A percentile compares a stretch with the other conserved stretches of the same genome.
These are phyloP conservation scores for Peltaster fructicola DNA, from an alignment of 2,329 filamentous ascomycete genomes.

Conservation along the genomic window DNA sequence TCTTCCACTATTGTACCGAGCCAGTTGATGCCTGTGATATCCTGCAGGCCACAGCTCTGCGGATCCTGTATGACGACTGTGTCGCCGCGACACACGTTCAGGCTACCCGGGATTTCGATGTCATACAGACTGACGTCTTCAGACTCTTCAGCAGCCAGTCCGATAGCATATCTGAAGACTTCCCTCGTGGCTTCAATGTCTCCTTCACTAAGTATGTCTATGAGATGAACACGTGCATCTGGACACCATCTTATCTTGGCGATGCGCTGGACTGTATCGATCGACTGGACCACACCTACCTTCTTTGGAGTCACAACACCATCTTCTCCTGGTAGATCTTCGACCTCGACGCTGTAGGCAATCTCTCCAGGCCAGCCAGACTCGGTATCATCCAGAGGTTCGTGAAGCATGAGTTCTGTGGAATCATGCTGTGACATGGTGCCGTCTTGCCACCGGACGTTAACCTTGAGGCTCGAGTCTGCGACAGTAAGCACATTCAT, in stretches of 20 bases:
- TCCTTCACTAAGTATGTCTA: constrained; percentile 29
- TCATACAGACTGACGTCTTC: constrained; percentile 43
- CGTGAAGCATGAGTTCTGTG: constrained; percentile 30
- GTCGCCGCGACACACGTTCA: constrained; percentile 34
- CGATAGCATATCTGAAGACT: constrained; percentile 5
- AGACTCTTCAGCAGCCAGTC: constrained; percentile 8
- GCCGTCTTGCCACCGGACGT: constrained; percentile 42
- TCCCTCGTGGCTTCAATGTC: constrained; percentile 21
- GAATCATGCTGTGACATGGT: constrained; percentile 30
- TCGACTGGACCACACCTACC: constrained; percentile 39
- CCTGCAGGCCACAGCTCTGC: constrained; percentile 1
- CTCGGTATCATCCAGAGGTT: constrained; percentile 36
- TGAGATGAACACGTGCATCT: constrained; percentile 38
- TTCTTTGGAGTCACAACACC: constrained; percentile 20
- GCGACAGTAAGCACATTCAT: constrained; percentile 39
- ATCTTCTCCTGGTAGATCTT: constrained; percentile 5
- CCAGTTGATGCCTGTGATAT: constrained; percentile 25
- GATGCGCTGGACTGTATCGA: constrained; percentile 37
- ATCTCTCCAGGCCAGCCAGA: constrained; percentile 40
- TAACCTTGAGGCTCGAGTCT: constrained; percentile 30
- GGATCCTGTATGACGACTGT: constrained; percentile 29
- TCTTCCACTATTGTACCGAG: constrained; percentile 40
- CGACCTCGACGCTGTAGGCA: constrained; percentile 11
- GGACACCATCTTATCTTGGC: constrained; percentile 37
- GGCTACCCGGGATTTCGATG: constrained; percentile 30